Evolutionary conservation across 2,329 filamentous ascomycete species (phyloP).

Genomic region (Massarina eburnea): DNA sequence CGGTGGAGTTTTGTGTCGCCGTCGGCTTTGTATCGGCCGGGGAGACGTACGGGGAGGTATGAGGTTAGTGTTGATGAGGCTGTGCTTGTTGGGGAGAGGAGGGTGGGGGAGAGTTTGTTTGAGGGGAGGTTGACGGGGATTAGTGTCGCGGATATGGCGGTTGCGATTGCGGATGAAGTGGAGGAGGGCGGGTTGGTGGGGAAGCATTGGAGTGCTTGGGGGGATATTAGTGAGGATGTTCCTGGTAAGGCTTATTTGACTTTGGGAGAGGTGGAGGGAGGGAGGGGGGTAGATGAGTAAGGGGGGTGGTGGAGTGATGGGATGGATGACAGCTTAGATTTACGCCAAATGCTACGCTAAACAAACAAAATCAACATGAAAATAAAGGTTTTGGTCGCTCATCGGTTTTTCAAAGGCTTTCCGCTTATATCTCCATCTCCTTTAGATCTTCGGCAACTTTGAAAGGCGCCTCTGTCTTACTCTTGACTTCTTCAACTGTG

Average conservation of each 20-base stretch:
- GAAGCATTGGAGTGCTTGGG: slow-evolving; percentile 38
- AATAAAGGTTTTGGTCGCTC: neutral
- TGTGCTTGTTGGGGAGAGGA: slow-evolving; percentile 27
- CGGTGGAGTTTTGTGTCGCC: slow-evolving; percentile 39
- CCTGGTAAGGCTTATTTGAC: slow-evolving; percentile 28
- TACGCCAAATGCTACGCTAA: slow-evolving; percentile 9
- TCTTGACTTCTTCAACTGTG: slow-evolving; percentile 82
- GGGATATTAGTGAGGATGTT: slow-evolving; percentile 31
- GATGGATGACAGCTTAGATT: neutral
- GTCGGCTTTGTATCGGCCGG: slow-evolving; percentile 36
- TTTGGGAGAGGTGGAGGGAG: slow-evolving; percentile 23
- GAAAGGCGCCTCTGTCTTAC: slow-evolving; percentile 86
- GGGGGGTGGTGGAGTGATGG: neutral
- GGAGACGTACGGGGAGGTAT: slow-evolving; percentile 35
- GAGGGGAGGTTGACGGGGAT: slow-evolving; percentile 37
- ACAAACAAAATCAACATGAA: neutral
- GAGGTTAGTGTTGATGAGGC: slow-evolving; percentile 36
- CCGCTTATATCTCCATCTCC: slow-evolving; percentile 60
- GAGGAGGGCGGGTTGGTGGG: slow-evolving; percentile 27
- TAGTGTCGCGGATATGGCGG: slow-evolving; percentile 37
- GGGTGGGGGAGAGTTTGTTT: slow-evolving; percentile 24
- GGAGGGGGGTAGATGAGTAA: slow-evolving; percentile 6
- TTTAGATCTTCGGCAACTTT: slow-evolving; percentile 76
- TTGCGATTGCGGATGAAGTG: slow-evolving; percentile 40
- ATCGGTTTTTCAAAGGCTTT: neutral